These are phyloP conservation scores for Ambrosia hybrid DNA, from an alignment of 140 eudicot species.

Conservation along the genomic window DNA sequence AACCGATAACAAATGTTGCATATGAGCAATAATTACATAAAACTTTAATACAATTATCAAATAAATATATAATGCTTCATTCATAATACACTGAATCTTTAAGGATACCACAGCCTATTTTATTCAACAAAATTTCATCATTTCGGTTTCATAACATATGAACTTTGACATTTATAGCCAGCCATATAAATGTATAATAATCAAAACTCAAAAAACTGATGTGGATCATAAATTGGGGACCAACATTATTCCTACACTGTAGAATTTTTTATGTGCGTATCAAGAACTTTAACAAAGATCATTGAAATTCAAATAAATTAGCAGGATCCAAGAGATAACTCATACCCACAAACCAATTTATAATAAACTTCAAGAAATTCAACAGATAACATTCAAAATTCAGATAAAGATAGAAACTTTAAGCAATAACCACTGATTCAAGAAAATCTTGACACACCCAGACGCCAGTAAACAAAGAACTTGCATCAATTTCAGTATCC, in stretches of 20 bases:
- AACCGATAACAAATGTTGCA: background rate
- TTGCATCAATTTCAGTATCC: background rate
- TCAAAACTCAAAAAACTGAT: background rate
- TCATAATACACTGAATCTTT: slow-evolving; percentile 11
- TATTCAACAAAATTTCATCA: slow-evolving; percentile 14
- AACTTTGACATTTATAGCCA: slow-evolving; percentile 22
- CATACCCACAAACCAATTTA: slow-evolving; percentile 18
- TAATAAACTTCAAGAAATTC: slow-evolving; percentile 18
- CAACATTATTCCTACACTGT: slow-evolving; percentile 7
- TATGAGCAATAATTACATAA: slow-evolving; percentile 18
- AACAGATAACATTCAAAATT: slow-evolving; percentile 7
- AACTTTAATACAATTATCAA: slow-evolving; percentile 21
- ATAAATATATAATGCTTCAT: background rate
- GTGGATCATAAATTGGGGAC: slow-evolving; percentile 15
- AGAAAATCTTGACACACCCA: slow-evolving; percentile 13
- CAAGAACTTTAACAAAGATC: background rate
- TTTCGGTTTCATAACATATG: slow-evolving; percentile 19
- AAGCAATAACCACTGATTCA: slow-evolving; percentile 10
- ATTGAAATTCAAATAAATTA: background rate
- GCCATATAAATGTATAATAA: slow-evolving; percentile 8
- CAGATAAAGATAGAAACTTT: background rate
- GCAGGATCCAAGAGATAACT: slow-evolving; percentile 20
- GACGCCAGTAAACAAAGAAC: background rate
- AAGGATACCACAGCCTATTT: background rate
- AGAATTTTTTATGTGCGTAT: slow-evolving; percentile 1